These are phyloP conservation scores for Kuraishia cidri DNA, from an alignment of 805 yeast genomes.

Conservation along the genomic window DNA sequence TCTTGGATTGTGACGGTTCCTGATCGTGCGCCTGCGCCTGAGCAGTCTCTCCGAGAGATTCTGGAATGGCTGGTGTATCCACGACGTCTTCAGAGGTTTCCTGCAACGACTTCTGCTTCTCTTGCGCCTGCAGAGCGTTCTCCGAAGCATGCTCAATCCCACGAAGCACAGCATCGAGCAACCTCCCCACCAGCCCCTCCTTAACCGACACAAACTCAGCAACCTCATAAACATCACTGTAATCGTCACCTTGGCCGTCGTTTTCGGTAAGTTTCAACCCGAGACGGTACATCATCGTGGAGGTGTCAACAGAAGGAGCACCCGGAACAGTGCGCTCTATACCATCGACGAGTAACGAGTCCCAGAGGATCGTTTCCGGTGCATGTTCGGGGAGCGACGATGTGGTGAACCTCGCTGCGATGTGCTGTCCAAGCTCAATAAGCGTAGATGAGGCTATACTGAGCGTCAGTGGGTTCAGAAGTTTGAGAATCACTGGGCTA, in stretches of 20 bases:
- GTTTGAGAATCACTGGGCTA: too few relatives aligned
- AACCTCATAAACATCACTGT: conserved; percentile 14
- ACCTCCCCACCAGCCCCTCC: conserved; percentile 5
- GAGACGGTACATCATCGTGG: conserved; percentile 1
- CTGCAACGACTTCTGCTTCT: conserved; percentile 3
- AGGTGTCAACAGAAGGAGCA: conserved; percentile 1
- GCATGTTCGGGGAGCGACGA: too few relatives aligned
- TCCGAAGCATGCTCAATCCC: background rate
- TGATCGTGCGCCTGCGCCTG: too few relatives aligned
- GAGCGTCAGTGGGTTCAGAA: too few relatives aligned
- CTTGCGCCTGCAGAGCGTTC: background rate
- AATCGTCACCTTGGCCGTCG: conserved; percentile 21
- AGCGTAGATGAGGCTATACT: too few relatives aligned
- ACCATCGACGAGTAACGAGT: background rate
- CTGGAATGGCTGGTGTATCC: too few relatives aligned
- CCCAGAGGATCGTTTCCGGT: conserved; percentile 1
- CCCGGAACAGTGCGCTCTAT: background rate
- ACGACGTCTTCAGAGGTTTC: too few relatives aligned
- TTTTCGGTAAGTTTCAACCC: conserved; percentile 5
- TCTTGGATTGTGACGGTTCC: conserved; percentile 3
- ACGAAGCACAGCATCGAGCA: conserved; percentile 1
- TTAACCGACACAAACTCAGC: conserved; percentile 6
- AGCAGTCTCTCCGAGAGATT: too few relatives aligned
- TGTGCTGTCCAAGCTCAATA: too few relatives aligned
- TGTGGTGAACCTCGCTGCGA: too few relatives aligned